Base-by-base conservation (phyloP, 257 asterid species). In the Solanum pimpinellifolium region DNA sequence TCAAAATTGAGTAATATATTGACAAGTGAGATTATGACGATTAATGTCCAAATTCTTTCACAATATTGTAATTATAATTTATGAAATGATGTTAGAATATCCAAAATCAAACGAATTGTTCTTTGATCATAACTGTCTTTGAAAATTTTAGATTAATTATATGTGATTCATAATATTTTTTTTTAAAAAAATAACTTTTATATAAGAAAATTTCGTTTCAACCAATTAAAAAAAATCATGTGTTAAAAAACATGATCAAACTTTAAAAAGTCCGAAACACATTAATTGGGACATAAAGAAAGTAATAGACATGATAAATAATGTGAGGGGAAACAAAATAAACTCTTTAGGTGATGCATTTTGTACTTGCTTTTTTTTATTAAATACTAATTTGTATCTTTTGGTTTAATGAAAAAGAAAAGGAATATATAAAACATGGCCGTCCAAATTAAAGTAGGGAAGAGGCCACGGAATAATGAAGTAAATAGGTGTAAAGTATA, bases 81-180 rank as follows among this genome's bases (percentile, higher is more conserved):
- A 20, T 59, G 66, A 21, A 59, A 20, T 59, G 25, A 20, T 59
- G 62, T 52, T 52, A 52, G 62, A 52, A 52, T 52, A 52, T 52
- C 7, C 0, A 18, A 52, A 52, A 52, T 1, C 11, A 0, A 52
- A 52, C 11, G n/a, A 52, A 18, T 18, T 52, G n/a, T 18, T 52
- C 11, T 52, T 52, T 52, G 62, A 52, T 52, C 62, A 52, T 18
- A 18, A 52, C 2, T 52, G 62, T 52, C 62, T 49, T 49, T 49
- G 21, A 49, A 49, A 15, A 15, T 0, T 2, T 49, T 5, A 49
- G 60, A 49, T 15, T 49, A 49, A 49, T 15, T 49, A 15, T 49
- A 49, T 49, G 6, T 49, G 60, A 49, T 9, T 49, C 60, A 6
- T 49, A 49, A 49, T 5, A 2, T 15, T 0, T 47, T 41, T 3